Evolutionary conservation across 768 basidiomycete genomes (phyloP).

Genomic region (Pleurotus cornucopiae): DNA sequence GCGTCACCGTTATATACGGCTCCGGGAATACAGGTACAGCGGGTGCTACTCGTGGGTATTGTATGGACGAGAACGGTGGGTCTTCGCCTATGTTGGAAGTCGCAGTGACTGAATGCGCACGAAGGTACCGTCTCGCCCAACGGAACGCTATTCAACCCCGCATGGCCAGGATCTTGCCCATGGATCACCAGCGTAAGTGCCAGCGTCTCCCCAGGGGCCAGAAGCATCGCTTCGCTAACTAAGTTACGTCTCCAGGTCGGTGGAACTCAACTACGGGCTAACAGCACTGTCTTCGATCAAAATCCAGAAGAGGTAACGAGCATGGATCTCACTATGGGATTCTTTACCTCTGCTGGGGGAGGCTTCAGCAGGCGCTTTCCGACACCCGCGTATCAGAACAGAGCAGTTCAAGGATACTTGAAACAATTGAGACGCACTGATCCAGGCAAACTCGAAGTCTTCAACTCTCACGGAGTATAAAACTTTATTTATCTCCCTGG

Average conservation of each 20-base stretch:
- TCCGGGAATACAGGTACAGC: conserved; percentile 38
- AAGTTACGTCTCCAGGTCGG: conserved; percentile 22
- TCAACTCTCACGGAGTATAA: conserved; percentile 27
- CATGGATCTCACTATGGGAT: conserved; percentile 22
- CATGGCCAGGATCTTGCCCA: conserved; percentile 41
- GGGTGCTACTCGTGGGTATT: conserved; percentile 25
- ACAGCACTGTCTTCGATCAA: conserved; percentile 20
- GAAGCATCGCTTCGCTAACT: background rate
- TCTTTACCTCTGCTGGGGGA: conserved; percentile 30
- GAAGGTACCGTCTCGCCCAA: conserved; percentile 28
- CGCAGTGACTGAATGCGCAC: background rate
- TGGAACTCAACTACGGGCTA: conserved; percentile 37
- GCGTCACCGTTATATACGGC: conserved; percentile 38
- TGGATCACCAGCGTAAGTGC: conserved; percentile 28
- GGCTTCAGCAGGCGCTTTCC: conserved; percentile 35
- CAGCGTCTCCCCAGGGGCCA: background rate
- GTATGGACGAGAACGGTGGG: conserved; percentile 35
- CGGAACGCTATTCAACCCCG: conserved; percentile 38
- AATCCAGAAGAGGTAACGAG: conserved; percentile 28
- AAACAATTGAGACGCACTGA: conserved; percentile 26
- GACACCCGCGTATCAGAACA: conserved; percentile 35
- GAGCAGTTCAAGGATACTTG: conserved; percentile 25
- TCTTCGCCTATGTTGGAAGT: background rate
- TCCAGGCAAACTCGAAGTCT: conserved; percentile 16
- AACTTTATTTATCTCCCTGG: no score